Evolutionary conservation across 441 rosid species (phyloP), one percentile per base, ranked within the genome.

Genomic region (Corymbia calophylla): DNA sequence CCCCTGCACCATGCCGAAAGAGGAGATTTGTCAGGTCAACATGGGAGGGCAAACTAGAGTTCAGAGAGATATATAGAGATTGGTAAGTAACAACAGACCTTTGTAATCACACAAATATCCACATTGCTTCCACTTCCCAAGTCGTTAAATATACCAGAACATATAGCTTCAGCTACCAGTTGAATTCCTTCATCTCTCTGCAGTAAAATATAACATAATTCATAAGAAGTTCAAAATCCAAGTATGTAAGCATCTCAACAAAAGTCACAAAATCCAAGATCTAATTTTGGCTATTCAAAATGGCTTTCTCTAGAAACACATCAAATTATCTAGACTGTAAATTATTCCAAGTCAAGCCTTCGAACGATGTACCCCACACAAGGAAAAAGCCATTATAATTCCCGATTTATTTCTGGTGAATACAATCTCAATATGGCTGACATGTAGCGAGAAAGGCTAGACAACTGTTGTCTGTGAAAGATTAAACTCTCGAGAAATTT

Each of bases 81-180:
- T 17, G 49, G 54, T 44, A 44, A 81, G 10, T 29, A 62, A 14
- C 49, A 80, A 88, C 95, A 89, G 70, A 98, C 99, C 99, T 96
- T 98, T 21, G 99, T 96, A 89, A 98, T 96, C 23, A 98, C 99
- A 89, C 99, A 98, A 91, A 97, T 93, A 93, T 98, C 99, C 66
- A 98, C 99, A 92, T 98, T 98, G 92, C 99, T 98, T 89, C 99
- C 99, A 95, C 99, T 96, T 86, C 99, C 99, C 93, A 98, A 90
- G 89, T 98, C 99, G 85, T 98, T 98, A 93, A 98, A 98, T 84
- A 98, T 93, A 89, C 99, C 99, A 51, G 99, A 96, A 93, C 98
- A 96, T 88, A 96, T 95, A 51, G 99, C 99, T 88, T 95, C 99
- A 49, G 94, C 90, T 49, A 98, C 99, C 88, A 98, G 91, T 91